Evolutionary conservation across 2,329 filamentous ascomycete species (phyloP).

Genomic region (Pseudonectria foliicola): DNA sequence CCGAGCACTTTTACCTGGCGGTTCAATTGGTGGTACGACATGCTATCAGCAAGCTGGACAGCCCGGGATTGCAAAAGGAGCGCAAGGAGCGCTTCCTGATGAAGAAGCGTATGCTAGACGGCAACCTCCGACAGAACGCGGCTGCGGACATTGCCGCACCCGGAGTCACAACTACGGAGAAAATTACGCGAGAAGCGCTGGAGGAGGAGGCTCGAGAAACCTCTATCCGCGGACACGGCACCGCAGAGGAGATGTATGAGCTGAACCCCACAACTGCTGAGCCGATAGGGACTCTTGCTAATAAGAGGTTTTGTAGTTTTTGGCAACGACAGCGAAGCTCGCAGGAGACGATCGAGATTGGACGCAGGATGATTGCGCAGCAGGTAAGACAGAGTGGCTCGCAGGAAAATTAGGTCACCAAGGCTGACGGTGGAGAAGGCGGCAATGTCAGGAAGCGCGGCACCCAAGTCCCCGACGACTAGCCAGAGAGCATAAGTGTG

Average conservation of each 20-base stretch:
- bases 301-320: conserved; percentile 36
- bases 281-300: not conserved
- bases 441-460: too few relatives aligned
- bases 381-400: conserved; percentile 18
- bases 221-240: conserved; percentile 42
- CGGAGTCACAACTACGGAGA: conserved; percentile 45
- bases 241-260: conserved; percentile 44
- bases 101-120: conserved; percentile 71
- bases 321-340: conserved; percentile 55
- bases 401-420: too few relatives aligned
- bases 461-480: too few relatives aligned
- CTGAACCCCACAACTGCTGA: not conserved
- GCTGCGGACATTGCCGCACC: conserved; percentile 41
- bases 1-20: conserved; percentile 84
- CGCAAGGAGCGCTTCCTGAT: conserved; percentile 72
- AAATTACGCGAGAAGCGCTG: conserved; percentile 57
- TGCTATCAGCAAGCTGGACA: conserved; percentile 74
- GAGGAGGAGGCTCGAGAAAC: conserved; percentile 54
- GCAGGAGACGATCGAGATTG: conserved; percentile 50
- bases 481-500: too few relatives aligned
- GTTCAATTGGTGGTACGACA: conserved; percentile 65
- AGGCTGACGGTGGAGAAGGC: too few relatives aligned
- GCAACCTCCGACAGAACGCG: conserved; percentile 56
- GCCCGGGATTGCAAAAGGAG: conserved; percentile 79
- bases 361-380: conserved; percentile 47